These are phyloP conservation scores for Ceratopteris richardii DNA, from an alignment of 75 land plant genomes.

Conservation along the genomic window DNA sequence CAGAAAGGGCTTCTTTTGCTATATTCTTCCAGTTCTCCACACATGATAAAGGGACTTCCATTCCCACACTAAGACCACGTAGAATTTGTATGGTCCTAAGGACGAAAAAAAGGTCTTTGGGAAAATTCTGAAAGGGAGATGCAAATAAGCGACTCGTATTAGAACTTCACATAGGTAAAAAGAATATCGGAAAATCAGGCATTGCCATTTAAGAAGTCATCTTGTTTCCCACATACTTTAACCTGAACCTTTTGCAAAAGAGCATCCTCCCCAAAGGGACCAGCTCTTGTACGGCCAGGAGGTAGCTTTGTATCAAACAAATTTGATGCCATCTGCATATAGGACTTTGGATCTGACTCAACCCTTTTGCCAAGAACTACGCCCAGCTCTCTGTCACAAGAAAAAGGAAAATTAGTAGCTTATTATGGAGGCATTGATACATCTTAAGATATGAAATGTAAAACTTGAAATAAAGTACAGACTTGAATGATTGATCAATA, in stretches of 20 bases:
- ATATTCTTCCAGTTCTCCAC: constrained; percentile 81
- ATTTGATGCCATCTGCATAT: constrained; percentile 43
- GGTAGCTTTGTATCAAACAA: constrained; percentile 96
- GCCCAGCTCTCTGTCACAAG: constrained; percentile 66
- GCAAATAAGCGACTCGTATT: no score
- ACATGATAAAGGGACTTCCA: constrained; percentile 73
- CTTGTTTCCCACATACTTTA: constrained; percentile 52
- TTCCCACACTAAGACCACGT: constrained; percentile 80
- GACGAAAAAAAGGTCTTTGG: constrained; percentile 80
- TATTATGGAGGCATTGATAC: constrained; percentile 1
- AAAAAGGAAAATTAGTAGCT: not conserved
- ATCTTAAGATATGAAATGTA: no score
- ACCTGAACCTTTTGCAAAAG: constrained; percentile 64
- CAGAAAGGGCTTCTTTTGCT: constrained; percentile 60
- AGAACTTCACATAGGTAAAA: no score
- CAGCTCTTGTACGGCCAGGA: constrained; percentile 46
- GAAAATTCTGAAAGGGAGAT: constrained; percentile 53
- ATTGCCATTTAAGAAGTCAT: no score
- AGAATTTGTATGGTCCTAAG: constrained; percentile 69
- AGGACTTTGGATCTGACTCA: constrained; percentile 36
- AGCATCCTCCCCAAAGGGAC: constrained; percentile 72
- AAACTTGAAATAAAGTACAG: no score
- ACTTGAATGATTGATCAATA: constrained; percentile 56
- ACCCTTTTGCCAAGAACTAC: constrained; percentile 42
- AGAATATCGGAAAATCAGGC: no score